Base-by-base conservation (phyloP, 768 basidiomycete species). In the Omphalotus guepiniiformis region DNA sequence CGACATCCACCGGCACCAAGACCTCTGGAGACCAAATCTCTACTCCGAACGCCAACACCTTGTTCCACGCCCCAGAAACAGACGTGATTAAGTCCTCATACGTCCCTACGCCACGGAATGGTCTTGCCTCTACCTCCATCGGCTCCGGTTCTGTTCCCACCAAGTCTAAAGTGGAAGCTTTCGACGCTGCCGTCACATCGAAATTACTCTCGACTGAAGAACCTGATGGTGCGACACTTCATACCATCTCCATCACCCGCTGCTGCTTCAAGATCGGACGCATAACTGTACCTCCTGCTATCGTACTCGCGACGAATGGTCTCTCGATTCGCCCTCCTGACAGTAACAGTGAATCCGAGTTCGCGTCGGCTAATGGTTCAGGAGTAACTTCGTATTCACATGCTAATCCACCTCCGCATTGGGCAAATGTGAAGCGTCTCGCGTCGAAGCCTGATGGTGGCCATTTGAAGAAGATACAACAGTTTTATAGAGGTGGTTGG, bases 181-280 rank as follows among this genome's bases (percentile, higher is more conserved):
- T n/a, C n/a, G n/a, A n/a, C n/a, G n/a, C n/a, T n/a, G n/a, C n/a
- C n/a, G n/a, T n/a, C n/a, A 37, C 50, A 9, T 22, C 50, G 5
- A 47, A 41, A 35, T 34, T 51, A 4, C 19, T 60, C 9, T 55
- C 58, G 15, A 58, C 57, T 22, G 63, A 65, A 15, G 78, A 80
- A 55, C 65, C 70, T 0, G 84, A 85, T 52, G 84, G 80, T 35
- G 74, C 76, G 2, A 66, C 67, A 23, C 61, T 86, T 3, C 78
- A 89, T 59, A 84, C 85, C 50, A 59, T 88, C 51, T 70, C 76
- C 38, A 64, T 90, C 45, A 79, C 81, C 18, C 79, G 78, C 41
- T 49, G 78, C 23, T 87, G 83, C 58, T 87, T 80, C 73, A 90
- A 89, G 60, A 58, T 74, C 23, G 82, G 80, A 0, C 76, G 86